Conservation (phyloP, 331 rosid genomes). For the Telfairia occidentalis region DNA sequence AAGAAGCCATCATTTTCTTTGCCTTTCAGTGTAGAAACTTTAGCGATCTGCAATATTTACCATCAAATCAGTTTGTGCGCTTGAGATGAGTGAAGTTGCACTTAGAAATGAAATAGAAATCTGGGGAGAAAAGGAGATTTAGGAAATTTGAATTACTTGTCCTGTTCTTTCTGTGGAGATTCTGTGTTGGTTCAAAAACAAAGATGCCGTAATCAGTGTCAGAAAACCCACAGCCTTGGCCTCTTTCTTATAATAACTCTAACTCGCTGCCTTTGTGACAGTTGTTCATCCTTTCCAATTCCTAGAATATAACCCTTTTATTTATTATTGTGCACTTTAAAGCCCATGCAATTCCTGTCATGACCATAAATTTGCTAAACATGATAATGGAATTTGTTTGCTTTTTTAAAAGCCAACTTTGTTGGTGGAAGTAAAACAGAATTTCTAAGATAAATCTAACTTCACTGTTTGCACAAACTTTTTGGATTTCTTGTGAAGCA, state of each 20-base stretch:
- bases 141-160: conserved; percentile 8
- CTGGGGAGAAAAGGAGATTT: conserved; percentile 2
- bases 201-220: conserved; percentile 10
- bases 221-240: conserved; percentile 1
- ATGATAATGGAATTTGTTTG: background rate
- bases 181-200: conserved; percentile 5
- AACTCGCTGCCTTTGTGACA: background rate
- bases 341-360: conserved; percentile 10
- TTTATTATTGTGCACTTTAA: background rate
- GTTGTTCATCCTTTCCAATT: conserved; percentile 8
- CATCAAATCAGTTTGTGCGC: background rate
- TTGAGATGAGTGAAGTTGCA: background rate
- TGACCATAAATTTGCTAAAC: background rate
- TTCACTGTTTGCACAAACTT: background rate
- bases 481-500: conserved; percentile 5
- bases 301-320: background rate
- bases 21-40: background rate
- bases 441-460: background rate
- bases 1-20: conserved; percentile 20
- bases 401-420: background rate
- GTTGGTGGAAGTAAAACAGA: background rate
- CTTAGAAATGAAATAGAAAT: background rate
- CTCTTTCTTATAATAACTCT: conserved; percentile 1
- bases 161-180: background rate
- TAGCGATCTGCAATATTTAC: background rate